phyloP scores from a whole-genome alignment of 2,329 filamentous ascomycete species.

The Scytalidium lignicola region DNA sequence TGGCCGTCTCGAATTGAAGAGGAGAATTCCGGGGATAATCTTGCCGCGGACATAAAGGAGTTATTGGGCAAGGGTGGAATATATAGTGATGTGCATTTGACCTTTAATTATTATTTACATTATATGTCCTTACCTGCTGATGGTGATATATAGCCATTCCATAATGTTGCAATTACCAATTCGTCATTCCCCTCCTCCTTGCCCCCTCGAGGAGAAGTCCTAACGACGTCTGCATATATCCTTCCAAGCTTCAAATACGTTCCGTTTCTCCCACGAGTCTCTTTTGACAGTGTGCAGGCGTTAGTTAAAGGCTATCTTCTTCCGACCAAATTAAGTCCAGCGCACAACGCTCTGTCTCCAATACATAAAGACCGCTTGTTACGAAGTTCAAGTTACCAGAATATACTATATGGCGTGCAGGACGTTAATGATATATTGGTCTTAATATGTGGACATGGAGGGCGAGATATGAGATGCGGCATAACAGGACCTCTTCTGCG shows the following conservation, averaged over 20 bases:
- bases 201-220: constrained; percentile 31
- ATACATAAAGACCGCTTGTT: constrained; percentile 48
- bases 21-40: constrained; percentile 60
- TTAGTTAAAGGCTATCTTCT: constrained; percentile 63
- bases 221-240: constrained; percentile 64
- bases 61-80: constrained; percentile 60
- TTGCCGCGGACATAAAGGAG: constrained; percentile 68
- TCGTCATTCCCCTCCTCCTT: constrained; percentile 62
- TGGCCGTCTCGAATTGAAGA: constrained; percentile 85
- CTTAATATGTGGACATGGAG: constrained; percentile 82
- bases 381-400: constrained; percentile 47
- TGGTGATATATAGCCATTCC: constrained; percentile 60
- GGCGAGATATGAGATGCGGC: constrained; percentile 78
- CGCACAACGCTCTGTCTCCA: constrained; percentile 53
- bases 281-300: constrained; percentile 48
- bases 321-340: constrained; percentile 55
- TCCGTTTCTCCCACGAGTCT: constrained; percentile 60
- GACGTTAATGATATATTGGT: constrained; percentile 67
- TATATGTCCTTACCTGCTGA: background rate
- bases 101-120: background rate
- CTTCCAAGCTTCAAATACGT: constrained; percentile 82
- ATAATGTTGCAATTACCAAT: constrained; percentile 72
- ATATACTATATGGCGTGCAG: constrained; percentile 49
- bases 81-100: constrained; percentile 57
- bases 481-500: constrained; percentile 69